Evolutionary conservation across 352 stramenopile genomes (phyloP), one percentile per base, ranked within the genome.

Genomic region (Achlya hypogyna): DNA sequence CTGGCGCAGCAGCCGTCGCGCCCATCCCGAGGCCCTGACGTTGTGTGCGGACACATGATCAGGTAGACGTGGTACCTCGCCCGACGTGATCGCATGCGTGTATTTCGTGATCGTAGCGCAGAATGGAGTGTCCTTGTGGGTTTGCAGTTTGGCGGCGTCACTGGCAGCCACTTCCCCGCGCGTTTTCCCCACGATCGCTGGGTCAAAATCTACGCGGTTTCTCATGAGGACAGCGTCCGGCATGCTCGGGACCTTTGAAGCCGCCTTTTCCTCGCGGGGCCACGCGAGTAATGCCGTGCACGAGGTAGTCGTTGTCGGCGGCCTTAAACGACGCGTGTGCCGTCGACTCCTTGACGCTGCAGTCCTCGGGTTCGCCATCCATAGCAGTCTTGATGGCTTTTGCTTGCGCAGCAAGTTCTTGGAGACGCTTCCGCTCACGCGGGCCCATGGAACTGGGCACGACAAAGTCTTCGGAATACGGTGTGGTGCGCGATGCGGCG

Each of bases 121-220:
- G 27, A 56, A 40, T 9, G 59, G 59, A 8, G 42, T 25, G 9
- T 52, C 59, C 20, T 54, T 22, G 42, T 66, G 59, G 18, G 9
- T 22, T 45, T 59, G 18, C 3, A 66, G 59, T 22, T 66, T 52
- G 25, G 42, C 59, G 2, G 59, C 59, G n/a, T 66, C 59, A 20
- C 14, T 54, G 16, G 59, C 59, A 10, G 59, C 42, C 16, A 66
- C 59, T 59, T 66, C 23, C 4, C 59, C 42, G 1, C 47, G 22
- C n/a, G 59, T 66, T 29, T 66, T 66, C 6, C 59, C 59, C 27
- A 66, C 59, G 38, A 66, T 54, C 18, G 38, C 34, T 4, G 59
- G 34, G 18, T 66, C 59, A 23, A 58, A 66, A 3, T 66, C 59
- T 66, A 34, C 10, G 16, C 10, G 29, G 22, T 12, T 22, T 1